Evolutionary conservation across 257 asterid genomes (phyloP).

Genomic region (Solanum lycopersicoides): DNA sequence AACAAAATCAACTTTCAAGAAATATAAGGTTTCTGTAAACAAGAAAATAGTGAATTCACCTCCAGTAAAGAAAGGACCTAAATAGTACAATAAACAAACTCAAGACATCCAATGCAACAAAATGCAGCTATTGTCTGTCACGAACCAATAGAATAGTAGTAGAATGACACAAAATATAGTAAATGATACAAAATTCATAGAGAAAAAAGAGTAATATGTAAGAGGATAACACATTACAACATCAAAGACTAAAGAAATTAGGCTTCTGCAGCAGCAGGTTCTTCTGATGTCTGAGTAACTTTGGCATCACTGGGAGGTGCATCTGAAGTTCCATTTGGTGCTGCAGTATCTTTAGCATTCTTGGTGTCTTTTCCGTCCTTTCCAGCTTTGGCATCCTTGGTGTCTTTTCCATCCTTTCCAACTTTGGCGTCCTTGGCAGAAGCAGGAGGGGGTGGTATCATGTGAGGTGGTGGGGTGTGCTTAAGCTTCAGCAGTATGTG

Average conservation of each 20-base stretch:
- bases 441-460: slow-evolving; percentile 83
- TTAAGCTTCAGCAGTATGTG: slow-evolving; percentile 84
- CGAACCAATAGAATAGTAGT: not conserved
- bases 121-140: not conserved
- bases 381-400: slow-evolving; percentile 28
- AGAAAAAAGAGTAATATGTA: not conserved
- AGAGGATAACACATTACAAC: not conserved
- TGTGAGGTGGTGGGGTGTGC: slow-evolving; percentile 91
- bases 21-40: not conserved
- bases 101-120: not conserved
- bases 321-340: slow-evolving; percentile 17
- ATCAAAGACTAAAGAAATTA: not conserved
- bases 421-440: slow-evolving; percentile 58
- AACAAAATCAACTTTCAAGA: not conserved
- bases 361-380: slow-evolving; percentile 19
- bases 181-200: not conserved
- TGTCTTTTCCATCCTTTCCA: slow-evolving; percentile 43
- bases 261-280: slow-evolving; percentile 20
- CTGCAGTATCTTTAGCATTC: slow-evolving; percentile 15
- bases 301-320: not conserved
- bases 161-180: not conserved
- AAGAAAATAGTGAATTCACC: not conserved
- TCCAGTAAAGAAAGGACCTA: not conserved
- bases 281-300: slow-evolving; percentile 28
- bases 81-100: not conserved